Conservation (phyloP, 2,329 filamentous ascomycete species). For the Huntiella bhutanensis region DNA sequence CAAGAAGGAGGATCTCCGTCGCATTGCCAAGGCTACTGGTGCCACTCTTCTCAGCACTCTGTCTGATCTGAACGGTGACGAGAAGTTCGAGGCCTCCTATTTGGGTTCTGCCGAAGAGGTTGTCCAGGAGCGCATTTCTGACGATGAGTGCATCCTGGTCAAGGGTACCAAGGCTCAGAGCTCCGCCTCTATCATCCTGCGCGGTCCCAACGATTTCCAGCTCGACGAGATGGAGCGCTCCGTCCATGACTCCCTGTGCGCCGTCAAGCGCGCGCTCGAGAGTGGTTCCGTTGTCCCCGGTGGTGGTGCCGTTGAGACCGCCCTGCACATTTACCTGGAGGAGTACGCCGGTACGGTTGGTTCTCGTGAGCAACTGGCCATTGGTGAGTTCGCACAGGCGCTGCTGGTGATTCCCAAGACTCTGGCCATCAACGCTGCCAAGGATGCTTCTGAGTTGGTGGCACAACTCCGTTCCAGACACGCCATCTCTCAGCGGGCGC, state of each 20-base stretch:
- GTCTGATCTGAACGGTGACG: constrained; percentile 92
- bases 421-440: constrained; percentile 87
- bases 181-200: constrained; percentile 87
- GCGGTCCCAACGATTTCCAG: constrained; percentile 87
- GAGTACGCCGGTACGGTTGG: constrained; percentile 96
- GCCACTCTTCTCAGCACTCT: constrained; percentile 83
- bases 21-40: constrained; percentile 90
- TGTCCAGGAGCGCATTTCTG: constrained; percentile 93
- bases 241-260: constrained; percentile 87
- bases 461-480: constrained; percentile 89
- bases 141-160: constrained; percentile 93
- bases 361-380: constrained; percentile 90
- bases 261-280: constrained; percentile 92
- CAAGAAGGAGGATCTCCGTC: constrained; percentile 94
- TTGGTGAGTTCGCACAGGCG: constrained; percentile 90
- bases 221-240: constrained; percentile 99
- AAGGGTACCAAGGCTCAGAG: constrained; percentile 91
- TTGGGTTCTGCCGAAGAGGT: constrained; percentile 89
- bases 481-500: constrained; percentile 78
- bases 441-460: constrained; percentile 86
- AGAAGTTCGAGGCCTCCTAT: constrained; percentile 81
- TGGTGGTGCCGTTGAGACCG: constrained; percentile 94
- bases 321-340: constrained; percentile 95
- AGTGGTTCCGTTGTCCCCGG: constrained; percentile 93
- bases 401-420: constrained; percentile 93